Evolutionary conservation across 495 filamentous ascomycete genomes (phyloP), one percentile per base, ranked within the genome.

Genomic region (Neurospora discreta): DNA sequence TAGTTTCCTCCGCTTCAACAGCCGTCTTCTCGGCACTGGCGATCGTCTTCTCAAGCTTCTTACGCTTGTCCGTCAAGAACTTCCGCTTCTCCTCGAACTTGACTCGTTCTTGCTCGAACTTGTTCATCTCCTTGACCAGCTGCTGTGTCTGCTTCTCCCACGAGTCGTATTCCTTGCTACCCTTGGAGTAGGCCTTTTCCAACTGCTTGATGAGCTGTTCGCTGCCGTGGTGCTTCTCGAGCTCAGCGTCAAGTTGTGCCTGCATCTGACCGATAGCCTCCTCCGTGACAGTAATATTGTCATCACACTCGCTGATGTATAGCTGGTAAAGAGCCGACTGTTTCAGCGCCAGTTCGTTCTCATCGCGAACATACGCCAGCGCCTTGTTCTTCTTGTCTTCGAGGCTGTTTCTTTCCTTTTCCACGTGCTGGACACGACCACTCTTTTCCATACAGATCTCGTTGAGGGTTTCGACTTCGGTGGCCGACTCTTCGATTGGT

Each of bases 61-160:
- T 97, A 74, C 92, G 89, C 83, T 98, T 99, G 71, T 89, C 89
- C 3, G 85, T 82, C 71, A 99, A 80, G 80, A 97, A 97, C 78
- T 99, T 99, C 77, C 91, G 89, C 85, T 98, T 98, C 80, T 98
- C 95, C 71, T 98, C 95, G 75, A 96, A 94, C 77, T 98, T 98
- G 79, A 99, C 95, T 41, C 89, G 89, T 77, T 98, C 95, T 76
- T 97, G 97, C 76, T 99, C 95, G 71, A 94, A 92, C 78, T 92
- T 95, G 18, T 93, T 89, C 85, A 94, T 91, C 78, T 98, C 93
- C 78, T 96, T 97, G 70, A 92, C 75, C 68, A 97, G 82, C n/a
- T 78, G 83, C 75, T 98, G 92, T 0, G 88, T 89, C 33, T 92
- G 86, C 75, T 94, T 93, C 75, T 98, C 94, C 74, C 96, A 89